These are phyloP conservation scores for Penicillium macrosclerotiorum DNA, from an alignment of 495 filamentous ascomycete genomes.

Conservation along the genomic window DNA sequence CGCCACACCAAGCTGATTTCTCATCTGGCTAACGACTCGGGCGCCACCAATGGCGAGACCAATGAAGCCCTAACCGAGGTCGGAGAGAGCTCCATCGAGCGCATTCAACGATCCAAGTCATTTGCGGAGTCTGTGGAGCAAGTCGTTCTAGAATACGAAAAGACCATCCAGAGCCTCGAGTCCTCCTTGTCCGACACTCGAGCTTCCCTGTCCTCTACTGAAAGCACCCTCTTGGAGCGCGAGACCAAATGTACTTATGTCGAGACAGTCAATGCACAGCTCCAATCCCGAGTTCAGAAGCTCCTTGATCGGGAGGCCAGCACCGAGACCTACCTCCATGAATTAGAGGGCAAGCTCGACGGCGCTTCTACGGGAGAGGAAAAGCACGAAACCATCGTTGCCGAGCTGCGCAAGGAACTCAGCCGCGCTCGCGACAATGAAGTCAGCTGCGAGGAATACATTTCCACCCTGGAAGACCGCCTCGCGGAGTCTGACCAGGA, in stretches of 20 bases:
- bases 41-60: constrained; percentile 52
- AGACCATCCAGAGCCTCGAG: constrained; percentile 94
- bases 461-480: constrained; percentile 93
- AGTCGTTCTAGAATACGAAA: constrained; percentile 96
- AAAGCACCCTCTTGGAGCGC: constrained; percentile 84
- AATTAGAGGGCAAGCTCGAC: constrained; percentile 85
- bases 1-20: constrained; percentile 94
- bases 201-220: constrained; percentile 74
- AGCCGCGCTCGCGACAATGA: constrained; percentile 88
- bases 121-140: constrained; percentile 95
- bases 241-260: constrained; percentile 90
- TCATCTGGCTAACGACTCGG: constrained; percentile 83
- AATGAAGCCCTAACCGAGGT: constrained; percentile 58
- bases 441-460: constrained; percentile 87
- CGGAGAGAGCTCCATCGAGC: constrained; percentile 79
- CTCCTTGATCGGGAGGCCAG: constrained; percentile 82
- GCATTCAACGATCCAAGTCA: constrained; percentile 88
- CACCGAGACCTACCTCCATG: constrained; percentile 88
- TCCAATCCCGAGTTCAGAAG: constrained; percentile 85
- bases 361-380: constrained; percentile 90
- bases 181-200: constrained; percentile 88
- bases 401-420: constrained; percentile 89
- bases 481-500: constrained; percentile 96
- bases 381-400: constrained; percentile 78
- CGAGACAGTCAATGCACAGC: constrained; percentile 86